Conservation (phyloP, 2,329 filamentous ascomycete species). For the Metarhizium humberi region DNA sequence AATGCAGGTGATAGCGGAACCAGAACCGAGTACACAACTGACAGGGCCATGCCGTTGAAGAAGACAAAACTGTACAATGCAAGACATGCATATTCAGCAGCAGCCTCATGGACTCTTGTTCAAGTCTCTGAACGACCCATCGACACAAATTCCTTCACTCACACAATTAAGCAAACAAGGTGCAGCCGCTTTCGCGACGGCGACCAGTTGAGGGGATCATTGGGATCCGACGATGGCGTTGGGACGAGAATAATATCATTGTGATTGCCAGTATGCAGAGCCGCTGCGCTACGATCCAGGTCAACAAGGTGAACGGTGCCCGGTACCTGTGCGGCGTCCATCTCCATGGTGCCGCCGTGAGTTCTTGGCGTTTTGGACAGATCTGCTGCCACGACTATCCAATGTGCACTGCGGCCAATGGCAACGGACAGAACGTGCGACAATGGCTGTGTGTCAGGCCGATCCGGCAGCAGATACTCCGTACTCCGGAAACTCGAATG, state of each 20-base stretch:
- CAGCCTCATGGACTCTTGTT: too few species aligned
- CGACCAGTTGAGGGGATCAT: conserved; percentile 44
- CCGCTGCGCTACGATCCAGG: conserved; percentile 21
- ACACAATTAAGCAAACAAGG: conserved; percentile 21
- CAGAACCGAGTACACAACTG: conserved; percentile 29
- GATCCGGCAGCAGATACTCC: too few species aligned
- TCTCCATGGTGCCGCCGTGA: too few species aligned
- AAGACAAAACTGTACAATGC: conserved; percentile 21
- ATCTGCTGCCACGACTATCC: too few species aligned
- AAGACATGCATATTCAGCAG: background rate
- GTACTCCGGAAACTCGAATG: too few species aligned
- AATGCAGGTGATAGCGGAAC: conserved; percentile 24
- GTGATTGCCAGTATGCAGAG: conserved; percentile 21
- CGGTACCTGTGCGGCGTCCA: too few species aligned
- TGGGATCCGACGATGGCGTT: conserved; percentile 36
- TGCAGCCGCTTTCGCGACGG: conserved; percentile 16
- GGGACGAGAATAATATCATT: conserved; percentile 41
- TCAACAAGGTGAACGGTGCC: conserved; percentile 33
- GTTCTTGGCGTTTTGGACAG: too few species aligned
- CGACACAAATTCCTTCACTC: conserved; percentile 2
- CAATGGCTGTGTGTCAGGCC: too few species aligned
- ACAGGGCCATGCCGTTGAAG: conserved; percentile 29
- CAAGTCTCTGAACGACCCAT: background rate
- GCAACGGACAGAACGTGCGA: too few species aligned
- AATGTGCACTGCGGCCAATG: too few species aligned